Evolutionary conservation across 2,329 filamentous ascomycete species (phyloP).

Genomic region (Aotearoamyces nothofagi): DNA sequence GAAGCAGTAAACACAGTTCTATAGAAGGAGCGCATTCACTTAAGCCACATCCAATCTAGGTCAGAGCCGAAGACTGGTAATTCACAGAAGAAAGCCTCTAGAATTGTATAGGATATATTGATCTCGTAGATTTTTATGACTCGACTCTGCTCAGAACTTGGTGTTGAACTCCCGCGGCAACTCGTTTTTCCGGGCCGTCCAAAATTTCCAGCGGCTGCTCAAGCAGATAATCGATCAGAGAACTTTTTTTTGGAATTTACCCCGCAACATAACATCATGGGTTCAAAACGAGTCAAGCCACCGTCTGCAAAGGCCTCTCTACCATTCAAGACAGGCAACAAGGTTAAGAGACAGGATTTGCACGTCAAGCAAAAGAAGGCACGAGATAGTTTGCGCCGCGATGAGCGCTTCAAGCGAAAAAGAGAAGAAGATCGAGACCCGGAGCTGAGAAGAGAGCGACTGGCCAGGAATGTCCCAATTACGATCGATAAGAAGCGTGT

Average conservation of each 20-base stretch:
- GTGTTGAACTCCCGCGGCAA: no score
- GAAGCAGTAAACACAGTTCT: conserved; percentile 13
- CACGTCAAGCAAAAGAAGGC: conserved; percentile 69
- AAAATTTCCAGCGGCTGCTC: no score
- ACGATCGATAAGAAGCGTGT: conserved; percentile 80
- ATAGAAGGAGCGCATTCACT: conserved; percentile 24
- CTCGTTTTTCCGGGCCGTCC: conserved; percentile 4
- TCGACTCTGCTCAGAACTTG: no score
- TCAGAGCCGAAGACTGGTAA: no score
- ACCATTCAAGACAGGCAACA: conserved; percentile 53
- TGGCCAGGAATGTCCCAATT: conserved; percentile 62
- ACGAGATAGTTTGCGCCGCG: conserved; percentile 58
- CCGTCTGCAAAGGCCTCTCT: conserved; percentile 26
- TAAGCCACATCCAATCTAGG: no score
- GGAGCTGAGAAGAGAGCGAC: conserved; percentile 53
- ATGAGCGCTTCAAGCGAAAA: conserved; percentile 62
- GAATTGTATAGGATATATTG: no score
- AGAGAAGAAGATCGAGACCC: conserved; percentile 80
- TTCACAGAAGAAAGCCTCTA: no score
- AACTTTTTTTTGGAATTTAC: conserved; percentile 6
- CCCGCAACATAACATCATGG: conserved; percentile 26
- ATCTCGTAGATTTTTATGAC: no score
- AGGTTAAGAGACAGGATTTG: conserved; percentile 61
- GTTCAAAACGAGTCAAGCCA: conserved; percentile 27
- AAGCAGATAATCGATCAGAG: no score